phyloP scores from a whole-genome alignment of 177 flowering plant species.

The Vitis hybrid region DNA sequence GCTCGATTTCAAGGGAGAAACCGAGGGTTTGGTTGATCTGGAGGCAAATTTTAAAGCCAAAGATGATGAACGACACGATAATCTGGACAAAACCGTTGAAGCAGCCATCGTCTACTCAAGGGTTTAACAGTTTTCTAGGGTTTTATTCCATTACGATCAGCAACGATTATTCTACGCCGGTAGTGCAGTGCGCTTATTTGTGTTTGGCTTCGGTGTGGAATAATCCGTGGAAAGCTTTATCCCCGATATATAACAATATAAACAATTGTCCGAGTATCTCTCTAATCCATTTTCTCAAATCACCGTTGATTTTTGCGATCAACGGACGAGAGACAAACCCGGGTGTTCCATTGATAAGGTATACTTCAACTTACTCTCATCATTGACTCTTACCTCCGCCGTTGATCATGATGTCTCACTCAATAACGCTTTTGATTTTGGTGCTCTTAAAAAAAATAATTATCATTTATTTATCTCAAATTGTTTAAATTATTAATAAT shows the following conservation, averaged over 20 bases:
- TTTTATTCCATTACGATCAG: not conserved
- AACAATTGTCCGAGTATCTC: no score
- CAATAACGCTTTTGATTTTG: no score
- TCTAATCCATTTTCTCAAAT: no score
- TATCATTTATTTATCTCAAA: no score
- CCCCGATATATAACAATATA: not conserved
- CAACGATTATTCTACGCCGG: not conserved
- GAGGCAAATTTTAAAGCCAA: conserved; percentile 11
- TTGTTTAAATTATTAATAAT: no score
- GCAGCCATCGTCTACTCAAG: conserved; percentile 16
- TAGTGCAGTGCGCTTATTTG: not conserved
- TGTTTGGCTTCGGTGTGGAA: not conserved
- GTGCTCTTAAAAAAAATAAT: no score
- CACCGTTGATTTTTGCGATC: no score
- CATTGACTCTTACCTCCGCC: no score
- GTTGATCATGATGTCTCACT: no score
- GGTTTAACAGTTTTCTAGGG: conserved; percentile 17
- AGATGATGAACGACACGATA: conserved; percentile 18
- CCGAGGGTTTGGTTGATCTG: conserved; percentile 9
- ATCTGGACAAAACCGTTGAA: conserved; percentile 19
- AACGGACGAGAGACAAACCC: no score
- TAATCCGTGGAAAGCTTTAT: not conserved
- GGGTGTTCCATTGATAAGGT: no score
- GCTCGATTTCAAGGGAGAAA: conserved; percentile 18
- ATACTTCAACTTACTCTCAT: no score